A percentile compares a stretch with the other conserved stretches of the same genome.
These are phyloP conservation scores for Penicillium daleae DNA, from an alignment of 495 filamentous ascomycete genomes.

Conservation along the genomic window DNA sequence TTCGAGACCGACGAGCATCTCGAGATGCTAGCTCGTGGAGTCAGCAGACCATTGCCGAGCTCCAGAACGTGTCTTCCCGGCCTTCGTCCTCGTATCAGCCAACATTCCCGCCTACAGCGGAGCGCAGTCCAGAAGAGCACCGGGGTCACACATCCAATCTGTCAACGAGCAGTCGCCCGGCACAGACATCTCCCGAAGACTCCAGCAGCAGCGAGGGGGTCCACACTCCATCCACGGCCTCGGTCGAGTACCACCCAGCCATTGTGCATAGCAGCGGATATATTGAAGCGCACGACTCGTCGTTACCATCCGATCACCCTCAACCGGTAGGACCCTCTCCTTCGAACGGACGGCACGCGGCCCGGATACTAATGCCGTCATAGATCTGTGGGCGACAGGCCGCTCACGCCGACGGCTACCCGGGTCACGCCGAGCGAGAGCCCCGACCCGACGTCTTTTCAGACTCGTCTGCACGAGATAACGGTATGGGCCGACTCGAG, in stretches of 20 bases:
- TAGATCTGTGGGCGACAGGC: conserved; percentile 46
- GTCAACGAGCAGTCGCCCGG: conserved; percentile 38
- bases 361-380: conserved; percentile 45
- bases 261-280: conserved; percentile 68
- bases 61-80: conserved; percentile 47
- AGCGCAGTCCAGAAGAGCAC: conserved; percentile 37
- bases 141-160: conserved; percentile 36
- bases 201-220: conserved; percentile 74
- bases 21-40: conserved; percentile 59
- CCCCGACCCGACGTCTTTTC: conserved; percentile 38
- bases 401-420: conserved; percentile 42
- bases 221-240: conserved; percentile 64
- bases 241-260: conserved; percentile 64
- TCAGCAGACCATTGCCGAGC: conserved; percentile 52
- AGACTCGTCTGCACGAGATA: conserved; percentile 35
- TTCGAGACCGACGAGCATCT: conserved; percentile 56
- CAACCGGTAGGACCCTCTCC: conserved; percentile 46
- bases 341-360: conserved; percentile 34
- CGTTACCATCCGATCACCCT: conserved; percentile 46
- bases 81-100: conserved; percentile 50
- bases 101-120: conserved; percentile 31
- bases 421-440: conserved; percentile 36
- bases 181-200: conserved; percentile 69
- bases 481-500: conserved; percentile 73
- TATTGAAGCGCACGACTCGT: conserved; percentile 56